These are phyloP conservation scores for Mallotus nudiflorus DNA, from an alignment of 345 rosid species.

Conservation along the genomic window DNA sequence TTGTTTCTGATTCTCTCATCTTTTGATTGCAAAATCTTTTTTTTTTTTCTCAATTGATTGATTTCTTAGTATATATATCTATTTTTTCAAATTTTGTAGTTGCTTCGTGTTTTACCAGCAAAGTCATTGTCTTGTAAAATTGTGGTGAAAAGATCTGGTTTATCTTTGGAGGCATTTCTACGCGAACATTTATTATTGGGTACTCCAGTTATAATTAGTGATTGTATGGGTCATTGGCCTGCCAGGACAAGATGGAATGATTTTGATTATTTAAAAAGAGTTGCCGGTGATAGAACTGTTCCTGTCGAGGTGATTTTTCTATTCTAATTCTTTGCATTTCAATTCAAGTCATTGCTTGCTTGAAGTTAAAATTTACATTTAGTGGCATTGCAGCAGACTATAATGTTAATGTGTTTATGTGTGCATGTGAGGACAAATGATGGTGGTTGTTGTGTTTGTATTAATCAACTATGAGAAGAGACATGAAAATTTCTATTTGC, in stretches of 20 bases:
- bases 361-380: no score
- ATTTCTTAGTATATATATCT: no score
- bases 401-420: no score
- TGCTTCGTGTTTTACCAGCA: constrained; percentile 53
- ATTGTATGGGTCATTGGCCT: constrained; percentile 95
- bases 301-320: constrained; percentile 89
- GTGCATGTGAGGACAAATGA: no score
- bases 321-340: constrained; percentile 2
- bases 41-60: no score
- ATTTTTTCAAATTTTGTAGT: constrained; percentile 40
- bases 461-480: no score
- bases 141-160: constrained; percentile 72
- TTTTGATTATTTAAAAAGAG: constrained; percentile 62
- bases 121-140: constrained; percentile 58
- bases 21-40: not conserved
- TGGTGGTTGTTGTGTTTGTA: no score
- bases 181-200: constrained; percentile 61
- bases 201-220: constrained; percentile 80
- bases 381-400: no score
- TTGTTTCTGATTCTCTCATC: constrained; percentile 22
- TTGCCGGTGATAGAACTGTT: constrained; percentile 89
- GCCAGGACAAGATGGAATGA: constrained; percentile 88
- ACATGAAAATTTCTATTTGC: not conserved
- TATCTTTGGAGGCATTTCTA: constrained; percentile 83
- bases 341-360: not conserved